A percentile compares a stretch with the other conserved stretches of the same genome.
Conservation (phyloP, 108 stramenopile genomes). For the Mediolabrus comicus region DNA sequence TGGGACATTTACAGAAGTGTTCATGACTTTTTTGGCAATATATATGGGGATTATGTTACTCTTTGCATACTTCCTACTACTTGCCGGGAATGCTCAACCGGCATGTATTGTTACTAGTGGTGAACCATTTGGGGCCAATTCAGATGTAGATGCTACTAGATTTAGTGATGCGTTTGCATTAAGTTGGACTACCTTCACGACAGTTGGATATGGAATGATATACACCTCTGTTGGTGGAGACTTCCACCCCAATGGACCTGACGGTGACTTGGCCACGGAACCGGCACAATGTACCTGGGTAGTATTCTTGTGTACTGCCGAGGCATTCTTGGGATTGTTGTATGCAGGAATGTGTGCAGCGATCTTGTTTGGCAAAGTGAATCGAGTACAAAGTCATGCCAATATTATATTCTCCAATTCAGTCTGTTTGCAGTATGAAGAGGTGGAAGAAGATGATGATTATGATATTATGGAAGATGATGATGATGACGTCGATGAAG, state of each 20-base stretch:
- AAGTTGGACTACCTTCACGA: constrained; percentile 79
- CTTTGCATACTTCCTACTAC: constrained; percentile 11
- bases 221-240: constrained; percentile 59
- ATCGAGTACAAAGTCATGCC: constrained; percentile 69
- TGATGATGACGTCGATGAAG: background rate
- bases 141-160: background rate
- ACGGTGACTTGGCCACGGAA: constrained; percentile 3
- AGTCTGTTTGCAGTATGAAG: constrained; percentile 68
- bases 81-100: constrained; percentile 18
- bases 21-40: constrained; percentile 22
- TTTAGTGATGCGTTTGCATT: constrained; percentile 71
- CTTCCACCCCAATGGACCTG: constrained; percentile 9
- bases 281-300: constrained; percentile 53
- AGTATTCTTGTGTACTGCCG: constrained; percentile 64
- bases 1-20: constrained; percentile 20
- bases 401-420: constrained; percentile 67
- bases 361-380: constrained; percentile 78
- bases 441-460: constrained; percentile 29
- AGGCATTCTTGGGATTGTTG: constrained; percentile 73
- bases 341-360: constrained; percentile 82
- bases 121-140: constrained; percentile 20
- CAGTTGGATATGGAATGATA: constrained; percentile 70
- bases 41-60: constrained; percentile 5
- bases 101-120: constrained; percentile 30
- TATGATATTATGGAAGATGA: constrained; percentile 27